Percentiles rank a stretch among this genome's conserved stretches.
These are phyloP conservation scores for Aurifilum marmelostoma DNA, from an alignment of 2,329 filamentous ascomycete genomes.

Conservation along the genomic window DNA sequence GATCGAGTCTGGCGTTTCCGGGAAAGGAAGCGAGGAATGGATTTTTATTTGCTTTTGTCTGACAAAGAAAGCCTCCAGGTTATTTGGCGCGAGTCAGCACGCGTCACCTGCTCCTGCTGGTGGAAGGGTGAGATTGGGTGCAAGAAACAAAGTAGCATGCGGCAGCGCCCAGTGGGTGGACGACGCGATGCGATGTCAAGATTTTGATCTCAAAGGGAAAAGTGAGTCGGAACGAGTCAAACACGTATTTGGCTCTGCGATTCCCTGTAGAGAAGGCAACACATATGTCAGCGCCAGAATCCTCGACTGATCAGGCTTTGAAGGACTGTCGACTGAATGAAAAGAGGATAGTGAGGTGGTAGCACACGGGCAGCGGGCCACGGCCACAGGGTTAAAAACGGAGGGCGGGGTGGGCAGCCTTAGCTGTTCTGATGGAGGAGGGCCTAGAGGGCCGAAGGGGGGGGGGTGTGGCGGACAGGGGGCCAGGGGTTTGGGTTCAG, in stretches of 20 bases:
- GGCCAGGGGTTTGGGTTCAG: constrained; percentile 30
- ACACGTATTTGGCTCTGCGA: constrained; percentile 41
- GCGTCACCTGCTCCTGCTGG: constrained; percentile 25
- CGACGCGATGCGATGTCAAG: constrained; percentile 18
- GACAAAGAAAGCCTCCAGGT: constrained; percentile 35
- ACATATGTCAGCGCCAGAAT: constrained; percentile 42
- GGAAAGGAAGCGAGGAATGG: constrained; percentile 53
- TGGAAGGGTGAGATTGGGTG: constrained; percentile 11
- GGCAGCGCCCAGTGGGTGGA: constrained; percentile 3
- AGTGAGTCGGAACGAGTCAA: constrained; percentile 30
- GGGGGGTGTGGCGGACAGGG: constrained; percentile 15
- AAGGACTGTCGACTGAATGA: constrained; percentile 53
- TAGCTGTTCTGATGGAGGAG: constrained; percentile 15
- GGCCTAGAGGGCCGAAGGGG: constrained; percentile 23
- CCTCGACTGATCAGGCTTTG: constrained; percentile 49
- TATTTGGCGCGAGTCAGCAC: constrained; percentile 38
- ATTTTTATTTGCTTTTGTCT: constrained; percentile 45
- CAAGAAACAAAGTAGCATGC: constrained; percentile 14
- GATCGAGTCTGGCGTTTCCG: constrained; percentile 52
- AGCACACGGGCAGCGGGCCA: constrained; percentile 50
- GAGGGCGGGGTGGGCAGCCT: constrained; percentile 37
- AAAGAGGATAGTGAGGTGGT: constrained; percentile 56
- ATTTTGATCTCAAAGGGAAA: constrained; percentile 9
- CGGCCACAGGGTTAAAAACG: constrained; percentile 44
- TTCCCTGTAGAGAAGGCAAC: constrained; percentile 46